Evolutionary conservation across 2,329 filamentous ascomycete genomes (phyloP), one percentile per base, ranked within the genome.

Genomic region (Trichoderma sp.): DNA sequence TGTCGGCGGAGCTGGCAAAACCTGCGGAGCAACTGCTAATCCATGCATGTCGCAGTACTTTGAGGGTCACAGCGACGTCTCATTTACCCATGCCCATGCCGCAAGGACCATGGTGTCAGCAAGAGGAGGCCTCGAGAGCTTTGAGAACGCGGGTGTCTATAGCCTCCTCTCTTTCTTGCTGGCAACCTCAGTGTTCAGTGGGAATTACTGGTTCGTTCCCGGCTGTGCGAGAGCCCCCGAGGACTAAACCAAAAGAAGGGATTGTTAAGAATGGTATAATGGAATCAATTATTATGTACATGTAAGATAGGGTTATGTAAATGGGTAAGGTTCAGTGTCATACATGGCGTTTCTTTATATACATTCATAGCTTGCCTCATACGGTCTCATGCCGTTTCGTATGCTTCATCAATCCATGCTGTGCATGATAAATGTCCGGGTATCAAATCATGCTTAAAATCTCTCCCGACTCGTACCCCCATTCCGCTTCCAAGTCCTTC

Each of bases 401-500:
- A 17, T 26, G 36, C 15, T 59, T 43, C 39, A 17, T 39, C 36
- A 47, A 50, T 28, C 30, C 20, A 12, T 17, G 64, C 17, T 30
- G 36, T 20, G n/a, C 26, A 59, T 30, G 6, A n/a, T 1, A 68
- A 47, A 9, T 28, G 28, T 8, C 26, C 4, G 50, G 55, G 55
- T 68, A 59, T 62, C 43, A 71, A 43, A 68, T 59, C 64, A 66
- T 64, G 34, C 69, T 62, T 26, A 70, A 28, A 15, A 74, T 73
- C 57, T 76, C 77, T 2, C 74, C 75, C 20, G 68, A 65, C 36
- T 78, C 75, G 34, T 79, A 80, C 0, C 79, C 78, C 79, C 79
- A 81, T 66, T 78, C 78, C 15, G 75, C 76, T 65, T 86, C 83
- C 2, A 87, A 74, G 75, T 87, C 85, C 3, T 79, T 79, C 61